These are phyloP conservation scores for Sedum album DNA, from an alignment of 164 flowering plant species.

Conservation along the genomic window DNA sequence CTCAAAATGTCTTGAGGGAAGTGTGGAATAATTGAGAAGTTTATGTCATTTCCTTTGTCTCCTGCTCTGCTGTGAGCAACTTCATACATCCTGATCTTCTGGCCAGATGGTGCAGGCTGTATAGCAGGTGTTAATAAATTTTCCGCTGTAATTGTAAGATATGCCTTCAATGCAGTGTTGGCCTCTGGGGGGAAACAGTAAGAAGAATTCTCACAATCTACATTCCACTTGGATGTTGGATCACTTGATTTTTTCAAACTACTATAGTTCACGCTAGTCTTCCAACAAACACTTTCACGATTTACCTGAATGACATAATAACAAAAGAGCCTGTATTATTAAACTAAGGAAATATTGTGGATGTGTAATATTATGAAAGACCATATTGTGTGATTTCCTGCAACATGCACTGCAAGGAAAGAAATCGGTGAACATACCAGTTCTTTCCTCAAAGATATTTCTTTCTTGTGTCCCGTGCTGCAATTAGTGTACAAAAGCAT, in stretches of 20 bases:
- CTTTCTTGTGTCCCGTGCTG: conserved; percentile 87
- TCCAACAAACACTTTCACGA: neutral
- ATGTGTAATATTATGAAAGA: neutral
- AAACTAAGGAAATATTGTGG: neutral
- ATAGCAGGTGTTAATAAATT: conserved; percentile 5
- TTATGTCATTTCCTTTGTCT: conserved; percentile 90
- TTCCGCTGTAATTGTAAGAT: conserved; percentile 7
- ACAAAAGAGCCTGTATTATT: neutral
- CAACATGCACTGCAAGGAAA: no score
- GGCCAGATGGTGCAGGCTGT: conserved; percentile 56
- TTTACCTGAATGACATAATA: conserved; percentile 1
- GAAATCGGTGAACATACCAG: conserved; percentile 33
- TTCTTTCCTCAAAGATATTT: conserved; percentile 57
- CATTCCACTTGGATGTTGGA: neutral
- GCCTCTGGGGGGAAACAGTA: neutral
- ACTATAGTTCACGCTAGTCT: neutral
- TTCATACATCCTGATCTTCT: conserved; percentile 51
- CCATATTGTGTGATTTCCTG: neutral
- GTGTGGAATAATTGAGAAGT: conserved; percentile 88
- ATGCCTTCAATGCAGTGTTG: conserved; percentile 10
- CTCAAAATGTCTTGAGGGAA: conserved; percentile 56
- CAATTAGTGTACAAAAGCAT: conserved; percentile 16
- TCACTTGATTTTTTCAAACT: neutral
- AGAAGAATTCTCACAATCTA: neutral
- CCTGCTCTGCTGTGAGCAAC: conserved; percentile 91